Conservation (phyloP, 2,329 filamentous ascomycete genomes). For the Fusarium sublunatum region DNA sequence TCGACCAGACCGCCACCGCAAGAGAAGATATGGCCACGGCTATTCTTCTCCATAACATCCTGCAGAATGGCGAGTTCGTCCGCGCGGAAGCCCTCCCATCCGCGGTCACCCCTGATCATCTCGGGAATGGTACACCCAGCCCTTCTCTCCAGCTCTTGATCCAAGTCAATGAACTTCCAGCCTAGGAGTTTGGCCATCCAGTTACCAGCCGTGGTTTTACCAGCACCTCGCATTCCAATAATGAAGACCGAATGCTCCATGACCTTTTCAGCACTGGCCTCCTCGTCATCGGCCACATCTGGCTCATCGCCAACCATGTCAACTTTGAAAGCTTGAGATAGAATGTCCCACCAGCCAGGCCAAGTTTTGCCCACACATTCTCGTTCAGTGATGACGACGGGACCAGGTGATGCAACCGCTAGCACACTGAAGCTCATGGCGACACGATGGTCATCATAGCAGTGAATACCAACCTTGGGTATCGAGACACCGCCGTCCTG, state of each 20-base stretch:
- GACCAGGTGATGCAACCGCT: slow-evolving; percentile 74
- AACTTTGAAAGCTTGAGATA: slow-evolving; percentile 82
- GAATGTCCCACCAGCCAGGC: slow-evolving; percentile 97
- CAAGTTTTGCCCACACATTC: slow-evolving; percentile 98
- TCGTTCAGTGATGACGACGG: slow-evolving; percentile 84
- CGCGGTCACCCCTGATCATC: slow-evolving; percentile 75
- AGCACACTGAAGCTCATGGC: slow-evolving; percentile 99
- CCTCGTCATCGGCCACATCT: slow-evolving; percentile 28
- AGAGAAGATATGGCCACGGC: slow-evolving; percentile 84
- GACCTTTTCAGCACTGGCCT: slow-evolving; percentile 4
- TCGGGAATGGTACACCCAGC: slow-evolving; percentile 84
- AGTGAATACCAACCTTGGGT: slow-evolving; percentile 78
- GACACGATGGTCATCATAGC: slow-evolving; percentile 97
- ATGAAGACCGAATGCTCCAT: slow-evolving; percentile 82
- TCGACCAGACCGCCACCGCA: slow-evolving; percentile 96
- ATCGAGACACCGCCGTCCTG: slow-evolving; percentile 60
- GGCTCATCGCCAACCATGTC: slow-evolving; percentile 79
- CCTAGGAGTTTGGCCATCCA: slow-evolving; percentile 84
- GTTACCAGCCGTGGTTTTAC: slow-evolving; percentile 91
- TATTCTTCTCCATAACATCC: slow-evolving; percentile 78
- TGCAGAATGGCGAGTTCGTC: slow-evolving; percentile 81
- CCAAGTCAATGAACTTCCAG: slow-evolving; percentile 85
- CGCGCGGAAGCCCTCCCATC: slow-evolving; percentile 90
- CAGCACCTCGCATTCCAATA: slow-evolving; percentile 96
- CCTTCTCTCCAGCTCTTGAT: slow-evolving; percentile 83